Percentiles rank a stretch among this genome's conserved stretches.
Conservation (phyloP, 257 asterid species). For the Solanum acaule region DNA sequence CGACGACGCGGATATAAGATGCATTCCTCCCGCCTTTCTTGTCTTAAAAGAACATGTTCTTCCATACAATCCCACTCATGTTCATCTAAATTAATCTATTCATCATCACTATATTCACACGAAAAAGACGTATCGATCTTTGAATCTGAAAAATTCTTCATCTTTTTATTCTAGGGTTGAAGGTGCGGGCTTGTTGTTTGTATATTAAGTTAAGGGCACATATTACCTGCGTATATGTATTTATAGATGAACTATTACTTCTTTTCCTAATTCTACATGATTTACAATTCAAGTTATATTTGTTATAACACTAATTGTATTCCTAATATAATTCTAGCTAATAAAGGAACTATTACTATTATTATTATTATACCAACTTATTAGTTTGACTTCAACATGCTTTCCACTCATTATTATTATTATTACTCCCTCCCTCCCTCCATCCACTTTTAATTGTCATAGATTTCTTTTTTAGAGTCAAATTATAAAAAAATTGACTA, state of each 20-base stretch:
- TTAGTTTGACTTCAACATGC: background rate
- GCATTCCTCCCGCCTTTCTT: background rate
- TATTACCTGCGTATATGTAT: background rate
- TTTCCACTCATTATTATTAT: background rate
- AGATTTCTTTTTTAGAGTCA: too few species aligned
- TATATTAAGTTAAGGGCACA: background rate
- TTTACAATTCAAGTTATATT: background rate
- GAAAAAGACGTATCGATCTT: background rate
- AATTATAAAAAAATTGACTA: too few species aligned
- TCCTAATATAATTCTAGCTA: background rate
- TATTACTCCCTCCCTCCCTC: too few species aligned
- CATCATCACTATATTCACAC: background rate
- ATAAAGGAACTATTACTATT: too few species aligned
- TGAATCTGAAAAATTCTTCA: background rate
- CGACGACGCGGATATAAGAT: background rate
- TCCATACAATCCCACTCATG: background rate
- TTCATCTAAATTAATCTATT: background rate
- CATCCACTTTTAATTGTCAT: too few species aligned
- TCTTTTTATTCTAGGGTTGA: background rate
- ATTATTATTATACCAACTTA: background rate
- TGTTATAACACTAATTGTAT: background rate
- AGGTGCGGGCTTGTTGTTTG: background rate
- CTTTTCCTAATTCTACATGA: background rate
- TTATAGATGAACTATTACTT: background rate
- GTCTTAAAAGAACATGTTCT: background rate